Evolutionary conservation across 2,329 filamentous ascomycete species (phyloP).

Genomic region (Didymella arachidicola): DNA sequence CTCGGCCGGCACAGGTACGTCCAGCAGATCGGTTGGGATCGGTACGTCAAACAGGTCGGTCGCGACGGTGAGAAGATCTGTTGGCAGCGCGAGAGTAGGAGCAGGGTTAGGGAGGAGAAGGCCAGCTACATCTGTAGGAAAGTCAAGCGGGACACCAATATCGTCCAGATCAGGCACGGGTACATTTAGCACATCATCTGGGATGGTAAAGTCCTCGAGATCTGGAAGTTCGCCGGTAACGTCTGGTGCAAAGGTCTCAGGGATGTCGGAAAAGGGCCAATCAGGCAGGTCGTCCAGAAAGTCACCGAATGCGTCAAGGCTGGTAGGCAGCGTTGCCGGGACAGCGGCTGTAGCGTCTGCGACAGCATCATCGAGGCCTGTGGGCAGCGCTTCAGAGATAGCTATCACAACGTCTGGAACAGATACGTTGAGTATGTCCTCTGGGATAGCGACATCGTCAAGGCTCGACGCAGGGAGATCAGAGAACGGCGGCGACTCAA

Average conservation of each 20-base stretch:
- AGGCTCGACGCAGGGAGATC: not conserved
- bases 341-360: not conserved
- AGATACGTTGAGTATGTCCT: conserved; percentile 11
- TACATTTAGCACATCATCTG: not conserved
- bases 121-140: not conserved
- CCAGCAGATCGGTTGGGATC: too few relatives aligned
- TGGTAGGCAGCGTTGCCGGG: conserved; percentile 5
- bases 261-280: conserved; percentile 12
- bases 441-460: conserved; percentile 9
- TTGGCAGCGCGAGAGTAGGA: not conserved
- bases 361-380: not conserved
- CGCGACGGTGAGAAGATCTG: not conserved
- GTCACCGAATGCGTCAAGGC: conserved; percentile 6
- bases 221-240: conserved; percentile 6
- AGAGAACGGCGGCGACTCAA: conserved; percentile 7
- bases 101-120: not conserved
- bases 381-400: not conserved
- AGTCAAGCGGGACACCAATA: not conserved
- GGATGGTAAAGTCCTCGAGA: conserved; percentile 1
- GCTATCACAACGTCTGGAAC: not conserved
- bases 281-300: not conserved
- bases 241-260: not conserved
- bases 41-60: too few relatives aligned
- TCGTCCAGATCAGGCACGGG: not conserved
- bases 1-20: not conserved